These are phyloP conservation scores for Furcasterigmium sp. DNA, from an alignment of 2,329 filamentous ascomycete species.

Conservation along the genomic window DNA sequence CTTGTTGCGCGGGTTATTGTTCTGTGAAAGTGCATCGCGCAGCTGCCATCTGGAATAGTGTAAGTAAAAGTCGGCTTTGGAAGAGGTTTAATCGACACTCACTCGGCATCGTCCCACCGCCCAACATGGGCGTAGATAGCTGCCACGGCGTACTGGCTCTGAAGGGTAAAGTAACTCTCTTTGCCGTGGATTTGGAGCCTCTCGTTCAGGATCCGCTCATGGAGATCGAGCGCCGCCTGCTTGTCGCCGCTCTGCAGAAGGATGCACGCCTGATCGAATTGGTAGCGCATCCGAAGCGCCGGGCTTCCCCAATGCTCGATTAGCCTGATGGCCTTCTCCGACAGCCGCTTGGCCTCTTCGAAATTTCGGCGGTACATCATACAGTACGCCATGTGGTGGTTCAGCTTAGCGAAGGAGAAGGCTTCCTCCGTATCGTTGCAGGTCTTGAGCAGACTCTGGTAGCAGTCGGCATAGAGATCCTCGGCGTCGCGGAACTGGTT, in stretches of 20 bases:
- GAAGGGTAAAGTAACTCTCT: constrained; percentile 11
- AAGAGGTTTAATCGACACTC: neutral
- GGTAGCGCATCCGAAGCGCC: constrained; percentile 8
- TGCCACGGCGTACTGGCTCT: constrained; percentile 13
- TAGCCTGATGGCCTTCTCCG: constrained; percentile 8
- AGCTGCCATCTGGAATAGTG: constrained; percentile 3
- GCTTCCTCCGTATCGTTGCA: constrained; percentile 6
- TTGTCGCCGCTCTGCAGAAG: constrained; percentile 12
- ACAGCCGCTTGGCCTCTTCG: constrained; percentile 6
- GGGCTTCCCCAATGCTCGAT: constrained; percentile 5
- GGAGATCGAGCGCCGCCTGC: constrained; percentile 8
- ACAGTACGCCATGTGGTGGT: constrained; percentile 14
- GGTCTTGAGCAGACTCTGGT: constrained; percentile 4
- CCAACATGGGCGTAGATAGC: constrained; percentile 10
- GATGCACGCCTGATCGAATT: constrained; percentile 13
- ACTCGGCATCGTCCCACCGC: constrained; percentile 12
- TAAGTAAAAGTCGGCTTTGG: neutral
- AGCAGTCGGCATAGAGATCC: constrained; percentile 7
- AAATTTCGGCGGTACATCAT: constrained; percentile 13
- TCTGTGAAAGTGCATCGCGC: constrained; percentile 1
- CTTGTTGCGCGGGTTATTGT: constrained; percentile 1
- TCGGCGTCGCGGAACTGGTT: constrained; percentile 11
- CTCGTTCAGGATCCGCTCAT: constrained; percentile 9
- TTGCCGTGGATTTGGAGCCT: constrained; percentile 7
- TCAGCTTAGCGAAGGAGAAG: constrained; percentile 11